These are phyloP conservation scores for Nitzschia putrida DNA, from an alignment of 108 stramenopile species.

Conservation along the genomic window DNA sequence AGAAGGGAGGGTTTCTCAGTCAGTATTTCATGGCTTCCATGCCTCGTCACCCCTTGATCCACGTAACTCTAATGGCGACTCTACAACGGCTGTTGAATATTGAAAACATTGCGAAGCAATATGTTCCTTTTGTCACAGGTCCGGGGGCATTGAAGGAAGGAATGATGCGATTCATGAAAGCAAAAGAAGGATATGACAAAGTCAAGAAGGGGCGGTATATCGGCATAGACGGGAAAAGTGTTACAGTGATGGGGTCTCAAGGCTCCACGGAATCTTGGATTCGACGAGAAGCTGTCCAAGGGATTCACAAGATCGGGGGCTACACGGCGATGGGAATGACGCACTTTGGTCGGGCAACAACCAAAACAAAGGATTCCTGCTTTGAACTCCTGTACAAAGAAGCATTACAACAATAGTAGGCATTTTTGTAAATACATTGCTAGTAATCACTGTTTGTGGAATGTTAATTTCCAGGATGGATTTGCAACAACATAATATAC, in stretches of 20 bases:
- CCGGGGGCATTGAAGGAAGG: slow-evolving; percentile 29
- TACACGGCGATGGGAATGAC: slow-evolving; percentile 32
- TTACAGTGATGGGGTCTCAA: slow-evolving; percentile 28
- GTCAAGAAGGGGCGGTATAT: slow-evolving; percentile 12
- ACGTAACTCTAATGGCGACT: slow-evolving; percentile 22
- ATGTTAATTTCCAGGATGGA: too few relatives aligned
- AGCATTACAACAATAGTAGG: not conserved
- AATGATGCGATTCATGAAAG: slow-evolving; percentile 26
- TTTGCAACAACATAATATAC: too few relatives aligned
- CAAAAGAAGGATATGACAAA: not conserved
- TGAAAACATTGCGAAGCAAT: slow-evolving; percentile 20
- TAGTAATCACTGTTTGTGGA: too few relatives aligned
- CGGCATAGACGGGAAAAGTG: slow-evolving; percentile 2
- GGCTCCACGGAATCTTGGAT: slow-evolving; percentile 33
- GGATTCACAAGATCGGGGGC: slow-evolving; percentile 15
- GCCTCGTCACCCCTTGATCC: slow-evolving; percentile 67
- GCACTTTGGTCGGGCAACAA: slow-evolving; percentile 15
- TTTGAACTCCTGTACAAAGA: slow-evolving; percentile 6
- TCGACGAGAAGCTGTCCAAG: slow-evolving; percentile 24
- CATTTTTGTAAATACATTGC: too few relatives aligned
- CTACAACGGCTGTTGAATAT: slow-evolving; percentile 27
- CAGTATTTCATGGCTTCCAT: slow-evolving; percentile 73
- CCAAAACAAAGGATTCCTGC: slow-evolving; percentile 1
- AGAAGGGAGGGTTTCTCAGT: slow-evolving; percentile 40
- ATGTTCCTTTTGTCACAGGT: slow-evolving; percentile 38